Evolutionary conservation across 805 yeast species (phyloP).

Genomic region (Pichia deserticola): DNA sequence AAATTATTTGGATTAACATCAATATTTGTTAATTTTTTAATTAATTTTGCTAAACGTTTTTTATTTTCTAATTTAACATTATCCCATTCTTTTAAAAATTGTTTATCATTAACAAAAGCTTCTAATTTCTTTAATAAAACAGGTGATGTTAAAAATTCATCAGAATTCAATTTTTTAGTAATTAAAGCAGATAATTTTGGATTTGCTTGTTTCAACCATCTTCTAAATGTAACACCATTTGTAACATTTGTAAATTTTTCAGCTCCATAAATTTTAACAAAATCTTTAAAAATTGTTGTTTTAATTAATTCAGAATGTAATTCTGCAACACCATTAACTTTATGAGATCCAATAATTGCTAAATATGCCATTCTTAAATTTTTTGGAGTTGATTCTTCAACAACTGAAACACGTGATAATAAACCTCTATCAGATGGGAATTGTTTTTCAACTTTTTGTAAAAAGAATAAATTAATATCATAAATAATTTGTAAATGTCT

Average conservation of each 20-base stretch:
- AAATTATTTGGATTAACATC: conserved; percentile 65
- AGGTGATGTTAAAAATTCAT: conserved; percentile 62
- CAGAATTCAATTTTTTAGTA: conserved; percentile 60
- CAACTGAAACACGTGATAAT: conserved; percentile 65
- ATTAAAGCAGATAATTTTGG: conserved; percentile 73
- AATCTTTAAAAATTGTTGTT: conserved; percentile 85
- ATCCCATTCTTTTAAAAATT: conserved; percentile 65
- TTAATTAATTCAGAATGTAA: conserved; percentile 85
- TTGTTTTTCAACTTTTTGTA: conserved; percentile 62
- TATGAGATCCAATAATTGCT: conserved; percentile 89
- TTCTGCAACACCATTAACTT: conserved; percentile 94
- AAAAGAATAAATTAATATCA: conserved; percentile 73
- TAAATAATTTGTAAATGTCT: conserved; percentile 88
- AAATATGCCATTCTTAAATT: conserved; percentile 87
- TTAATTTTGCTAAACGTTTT: conserved; percentile 53
- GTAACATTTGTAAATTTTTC: conserved; percentile 88
- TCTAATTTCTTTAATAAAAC: conserved; percentile 60
- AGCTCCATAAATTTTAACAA: conserved; percentile 72
- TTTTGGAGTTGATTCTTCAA: conserved; percentile 76
- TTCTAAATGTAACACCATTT: conserved; percentile 92
- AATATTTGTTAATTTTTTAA: conserved; percentile 53
- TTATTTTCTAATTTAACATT: conserved; percentile 66
- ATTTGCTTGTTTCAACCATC: conserved; percentile 93
- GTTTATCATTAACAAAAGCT: conserved; percentile 56
- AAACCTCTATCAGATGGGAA: conserved; percentile 72